phyloP scores from a whole-genome alignment of 306 rosid species.

The Aeschynomene evenia region DNA sequence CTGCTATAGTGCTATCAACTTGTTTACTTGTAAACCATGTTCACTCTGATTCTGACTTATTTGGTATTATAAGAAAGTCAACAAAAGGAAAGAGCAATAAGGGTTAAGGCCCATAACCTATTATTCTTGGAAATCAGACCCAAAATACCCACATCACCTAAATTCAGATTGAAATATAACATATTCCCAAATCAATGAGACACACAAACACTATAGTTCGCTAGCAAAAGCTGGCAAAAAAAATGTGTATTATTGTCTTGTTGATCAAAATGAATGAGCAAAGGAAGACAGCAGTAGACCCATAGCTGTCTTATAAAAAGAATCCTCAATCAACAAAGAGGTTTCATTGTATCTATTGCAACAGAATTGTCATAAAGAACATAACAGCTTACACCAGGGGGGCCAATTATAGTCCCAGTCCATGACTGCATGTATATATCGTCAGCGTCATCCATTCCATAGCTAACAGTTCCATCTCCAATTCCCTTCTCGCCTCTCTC shows the following conservation, averaged over 20 bases:
- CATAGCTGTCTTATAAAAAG: background rate
- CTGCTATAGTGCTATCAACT: background rate
- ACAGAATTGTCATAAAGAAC: slow-evolving; percentile 13
- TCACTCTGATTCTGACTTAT: background rate
- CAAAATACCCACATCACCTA: slow-evolving; percentile 4
- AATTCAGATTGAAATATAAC: slow-evolving; percentile 18
- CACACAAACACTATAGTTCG: background rate
- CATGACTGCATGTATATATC: slow-evolving; percentile 94
- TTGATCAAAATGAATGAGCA: background rate
- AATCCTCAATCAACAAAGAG: slow-evolving; percentile 3
- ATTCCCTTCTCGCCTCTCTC: slow-evolving; percentile 99
- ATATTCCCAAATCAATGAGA: slow-evolving; percentile 2
- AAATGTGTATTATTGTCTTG: background rate
- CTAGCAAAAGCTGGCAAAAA: background rate
- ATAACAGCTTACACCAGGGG: slow-evolving; percentile 69
- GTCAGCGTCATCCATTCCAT: slow-evolving; percentile 99
- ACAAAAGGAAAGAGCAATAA: background rate
- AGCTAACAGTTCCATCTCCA: slow-evolving; percentile 98
- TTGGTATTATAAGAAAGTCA: background rate
- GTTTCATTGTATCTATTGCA: slow-evolving; percentile 5
- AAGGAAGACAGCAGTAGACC: background rate
- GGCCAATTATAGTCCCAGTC: slow-evolving; percentile 98
- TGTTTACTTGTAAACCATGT: background rate
- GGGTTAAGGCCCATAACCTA: background rate
- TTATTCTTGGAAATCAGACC: slow-evolving; percentile 5